phyloP scores from a whole-genome alignment of 805 yeast species.

The Sugiyamaella chiloensis region DNA sequence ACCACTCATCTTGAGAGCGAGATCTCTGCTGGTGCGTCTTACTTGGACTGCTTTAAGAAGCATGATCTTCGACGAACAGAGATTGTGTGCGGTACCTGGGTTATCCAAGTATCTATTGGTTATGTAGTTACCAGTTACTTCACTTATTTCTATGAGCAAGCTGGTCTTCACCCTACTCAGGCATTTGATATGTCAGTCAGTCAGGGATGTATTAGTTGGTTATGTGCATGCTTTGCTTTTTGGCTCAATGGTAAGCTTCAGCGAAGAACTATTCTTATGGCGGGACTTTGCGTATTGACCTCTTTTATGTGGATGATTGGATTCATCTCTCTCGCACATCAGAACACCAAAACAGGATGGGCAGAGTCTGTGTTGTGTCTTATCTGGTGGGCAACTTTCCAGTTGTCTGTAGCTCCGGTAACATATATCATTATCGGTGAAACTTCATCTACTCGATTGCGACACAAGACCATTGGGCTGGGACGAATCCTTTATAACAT shows the following conservation, averaged over 20 bases:
- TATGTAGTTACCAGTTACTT: constrained; percentile 7
- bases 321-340: constrained; percentile 8
- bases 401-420: constrained; percentile 40
- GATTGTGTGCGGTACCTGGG: constrained; percentile 43
- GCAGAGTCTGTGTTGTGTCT: constrained; percentile 14
- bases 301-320: constrained; percentile 15
- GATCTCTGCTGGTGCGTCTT: constrained; percentile 12
- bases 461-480: constrained; percentile 36
- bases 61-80: constrained; percentile 48
- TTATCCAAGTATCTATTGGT: constrained; percentile 36
- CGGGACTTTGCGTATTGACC: constrained; percentile 11
- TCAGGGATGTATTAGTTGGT: constrained; percentile 44
- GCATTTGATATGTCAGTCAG: constrained; percentile 49
- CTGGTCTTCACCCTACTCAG: constrained; percentile 28
- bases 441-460: constrained; percentile 37
- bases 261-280: constrained; percentile 5
- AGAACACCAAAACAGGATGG: constrained; percentile 6
- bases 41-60: constrained; percentile 46
- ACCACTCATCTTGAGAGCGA: constrained; percentile 37
- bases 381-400: constrained; percentile 31
- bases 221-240: constrained; percentile 7
- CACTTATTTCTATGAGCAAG: constrained; percentile 50
- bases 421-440: constrained; percentile 38
- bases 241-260: constrained; percentile 9
- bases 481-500: constrained; percentile 12